Percentiles rank a stretch among this genome's conserved stretches.
These are phyloP conservation scores for Russula sp. DNA, from an alignment of 768 basidiomycete species.

Conservation along the genomic window DNA sequence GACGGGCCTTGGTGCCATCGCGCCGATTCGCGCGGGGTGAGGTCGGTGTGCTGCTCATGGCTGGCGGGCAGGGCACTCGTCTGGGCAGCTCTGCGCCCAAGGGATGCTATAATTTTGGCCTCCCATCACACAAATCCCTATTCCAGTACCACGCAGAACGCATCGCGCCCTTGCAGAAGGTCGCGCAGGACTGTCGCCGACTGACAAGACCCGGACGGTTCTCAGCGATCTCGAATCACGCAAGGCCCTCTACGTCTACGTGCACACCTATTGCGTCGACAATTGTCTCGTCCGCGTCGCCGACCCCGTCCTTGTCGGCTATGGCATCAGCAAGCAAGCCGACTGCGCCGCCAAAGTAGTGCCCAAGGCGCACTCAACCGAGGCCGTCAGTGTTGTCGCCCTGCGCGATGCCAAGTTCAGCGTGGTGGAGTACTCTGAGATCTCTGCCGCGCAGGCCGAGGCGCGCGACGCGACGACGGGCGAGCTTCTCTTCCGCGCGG, in stretches of 20 bases:
- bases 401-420: slow-evolving; percentile 72
- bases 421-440: slow-evolving; percentile 98
- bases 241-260: slow-evolving; percentile 77
- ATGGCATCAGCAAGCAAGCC: slow-evolving; percentile 80
- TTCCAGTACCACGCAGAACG: too few relatives aligned
- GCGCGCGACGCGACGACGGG: slow-evolving; percentile 59
- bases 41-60: slow-evolving; percentile 96
- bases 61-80: slow-evolving; percentile 95
- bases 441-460: slow-evolving; percentile 82
- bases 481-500: slow-evolving; percentile 86
- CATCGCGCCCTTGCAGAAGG: too few relatives aligned
- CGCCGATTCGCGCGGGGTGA: slow-evolving; percentile 53
- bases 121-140: too few relatives aligned
- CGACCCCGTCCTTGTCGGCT: slow-evolving; percentile 95
- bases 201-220: slow-evolving; percentile 61
- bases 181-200: too few relatives aligned
- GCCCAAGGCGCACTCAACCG: slow-evolving; percentile 77
- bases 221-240: slow-evolving; percentile 76
- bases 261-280: slow-evolving; percentile 97
- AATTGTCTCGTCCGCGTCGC: slow-evolving; percentile 98
- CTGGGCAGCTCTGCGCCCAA: slow-evolving; percentile 91
- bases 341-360: slow-evolving; percentile 97
- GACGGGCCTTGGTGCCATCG: slow-evolving; percentile 65
- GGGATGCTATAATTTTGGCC: slow-evolving; percentile 97
- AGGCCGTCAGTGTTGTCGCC: slow-evolving; percentile 94